A percentile compares a stretch with the other conserved stretches of the same genome.
Conservation (phyloP, 352 stramenopile genomes). For the Phytophthora hibernalis region DNA sequence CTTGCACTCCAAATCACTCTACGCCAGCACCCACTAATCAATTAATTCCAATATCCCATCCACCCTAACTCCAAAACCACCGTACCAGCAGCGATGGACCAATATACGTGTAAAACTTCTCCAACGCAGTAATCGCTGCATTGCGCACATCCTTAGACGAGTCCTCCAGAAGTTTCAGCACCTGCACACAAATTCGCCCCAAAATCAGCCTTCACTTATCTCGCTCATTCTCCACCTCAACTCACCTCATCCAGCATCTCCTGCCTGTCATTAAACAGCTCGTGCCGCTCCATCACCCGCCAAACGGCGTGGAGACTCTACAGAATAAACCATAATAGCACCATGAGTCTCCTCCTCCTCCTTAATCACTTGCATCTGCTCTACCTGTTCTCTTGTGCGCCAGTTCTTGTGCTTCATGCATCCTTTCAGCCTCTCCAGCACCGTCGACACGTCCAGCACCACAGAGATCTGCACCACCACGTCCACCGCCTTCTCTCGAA, state of each 20-base stretch:
- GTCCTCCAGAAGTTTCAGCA: constrained; percentile 77
- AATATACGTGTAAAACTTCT: constrained; percentile 77
- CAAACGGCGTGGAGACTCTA: constrained; percentile 75
- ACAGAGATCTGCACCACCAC: constrained; percentile 70
- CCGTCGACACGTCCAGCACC: constrained; percentile 62
- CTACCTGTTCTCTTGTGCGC: constrained; percentile 81
- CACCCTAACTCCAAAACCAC: not conserved
- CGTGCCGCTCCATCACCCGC: constrained; percentile 62
- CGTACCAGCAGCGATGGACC: constrained; percentile 75
- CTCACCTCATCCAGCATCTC: constrained; percentile 65
- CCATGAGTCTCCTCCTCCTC: not conserved
- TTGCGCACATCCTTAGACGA: constrained; percentile 87
- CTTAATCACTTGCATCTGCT: not conserved
- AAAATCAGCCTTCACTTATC: constrained; percentile 1
- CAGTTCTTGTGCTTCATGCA: constrained; percentile 82
- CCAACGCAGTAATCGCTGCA: constrained; percentile 68
- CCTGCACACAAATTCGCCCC: constrained; percentile 40
- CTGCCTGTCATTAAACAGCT: constrained; percentile 58
- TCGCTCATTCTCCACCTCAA: not conserved
- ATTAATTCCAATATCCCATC: constrained; percentile 4
- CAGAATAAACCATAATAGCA: constrained; percentile 1
- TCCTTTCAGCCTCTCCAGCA: constrained; percentile 64
- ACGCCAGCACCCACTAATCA: constrained; percentile 3
- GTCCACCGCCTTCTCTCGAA: constrained; percentile 79
- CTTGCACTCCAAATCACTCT: constrained; percentile 78